These are phyloP conservation scores for Fonsecaea monophora DNA, from an alignment of 2,329 filamentous ascomycete species.

Conservation along the genomic window DNA sequence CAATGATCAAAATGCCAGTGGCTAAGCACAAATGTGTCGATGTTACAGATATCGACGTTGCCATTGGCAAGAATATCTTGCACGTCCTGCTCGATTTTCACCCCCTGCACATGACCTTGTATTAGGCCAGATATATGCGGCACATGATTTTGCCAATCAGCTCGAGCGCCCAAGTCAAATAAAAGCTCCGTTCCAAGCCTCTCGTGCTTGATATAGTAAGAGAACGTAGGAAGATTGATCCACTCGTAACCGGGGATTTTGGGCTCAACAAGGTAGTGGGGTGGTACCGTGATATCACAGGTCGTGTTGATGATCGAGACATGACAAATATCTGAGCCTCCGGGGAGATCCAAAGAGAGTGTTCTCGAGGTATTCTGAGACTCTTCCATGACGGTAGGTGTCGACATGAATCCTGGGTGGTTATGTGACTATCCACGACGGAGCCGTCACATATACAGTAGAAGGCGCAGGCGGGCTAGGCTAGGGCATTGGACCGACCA, in stretches of 20 bases:
- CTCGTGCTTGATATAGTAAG: constrained; percentile 57
- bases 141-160: constrained; percentile 33
- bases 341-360: too few species aligned
- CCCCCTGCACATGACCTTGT: too few species aligned
- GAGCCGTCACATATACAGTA: too few species aligned
- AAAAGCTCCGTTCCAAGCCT: constrained; percentile 41
- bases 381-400: too few species aligned
- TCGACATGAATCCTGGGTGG: too few species aligned
- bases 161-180: constrained; percentile 48
- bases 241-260: neutral
- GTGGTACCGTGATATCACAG: too few species aligned
- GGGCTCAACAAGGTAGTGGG: neutral
- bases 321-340: too few species aligned
- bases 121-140: neutral
- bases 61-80: constrained; percentile 5
- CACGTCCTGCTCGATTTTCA: constrained; percentile 11
- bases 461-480: too few species aligned
- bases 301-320: too few species aligned
- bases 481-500: too few species aligned
- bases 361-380: too few species aligned
- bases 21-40: constrained; percentile 36
- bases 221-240: constrained; percentile 7
- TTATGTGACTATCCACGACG: too few species aligned
- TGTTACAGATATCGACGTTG: constrained; percentile 32
- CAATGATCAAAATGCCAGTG: constrained; percentile 53